These are phyloP conservation scores for Astragalus membranaceus DNA, from an alignment of 306 rosid genomes.

Conservation along the genomic window DNA sequence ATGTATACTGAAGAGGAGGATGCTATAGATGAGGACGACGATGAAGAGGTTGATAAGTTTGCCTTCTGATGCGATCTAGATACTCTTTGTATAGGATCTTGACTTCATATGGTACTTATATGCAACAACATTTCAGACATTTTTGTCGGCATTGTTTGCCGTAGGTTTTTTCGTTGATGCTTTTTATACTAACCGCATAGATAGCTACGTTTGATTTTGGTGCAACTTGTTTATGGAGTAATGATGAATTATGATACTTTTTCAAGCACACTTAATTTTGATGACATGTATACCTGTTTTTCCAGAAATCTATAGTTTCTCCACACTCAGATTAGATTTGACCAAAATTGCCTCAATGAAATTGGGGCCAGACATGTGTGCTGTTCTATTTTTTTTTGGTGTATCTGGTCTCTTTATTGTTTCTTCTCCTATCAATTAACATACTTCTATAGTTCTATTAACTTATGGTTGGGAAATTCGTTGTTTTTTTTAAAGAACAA, in stretches of 20 bases:
- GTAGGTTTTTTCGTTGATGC: background rate
- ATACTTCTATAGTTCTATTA: no score
- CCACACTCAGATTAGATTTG: no score
- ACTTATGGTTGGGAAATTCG: no score
- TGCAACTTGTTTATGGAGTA: background rate
- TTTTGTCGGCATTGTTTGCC: background rate
- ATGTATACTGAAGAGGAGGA: background rate
- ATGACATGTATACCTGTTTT: background rate
- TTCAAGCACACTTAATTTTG: background rate
- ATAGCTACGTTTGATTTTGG: no score
- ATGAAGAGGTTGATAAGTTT: constrained; percentile 1
- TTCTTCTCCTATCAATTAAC: no score
- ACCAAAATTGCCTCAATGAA: no score
- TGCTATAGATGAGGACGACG: constrained; percentile 5
- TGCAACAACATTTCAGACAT: background rate
- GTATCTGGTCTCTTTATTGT: no score
- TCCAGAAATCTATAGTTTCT: no score
- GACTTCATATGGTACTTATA: constrained; percentile 10
- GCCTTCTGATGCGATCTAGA: background rate
- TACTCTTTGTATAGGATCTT: background rate
- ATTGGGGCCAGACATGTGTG: no score
- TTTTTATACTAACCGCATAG: background rate
- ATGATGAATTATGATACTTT: background rate
- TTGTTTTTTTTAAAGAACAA: no score
- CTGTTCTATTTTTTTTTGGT: no score